Base-by-base conservation (phyloP, 1,284 basidiomycete genomes). In the Kwoniella shivajii region DNA sequence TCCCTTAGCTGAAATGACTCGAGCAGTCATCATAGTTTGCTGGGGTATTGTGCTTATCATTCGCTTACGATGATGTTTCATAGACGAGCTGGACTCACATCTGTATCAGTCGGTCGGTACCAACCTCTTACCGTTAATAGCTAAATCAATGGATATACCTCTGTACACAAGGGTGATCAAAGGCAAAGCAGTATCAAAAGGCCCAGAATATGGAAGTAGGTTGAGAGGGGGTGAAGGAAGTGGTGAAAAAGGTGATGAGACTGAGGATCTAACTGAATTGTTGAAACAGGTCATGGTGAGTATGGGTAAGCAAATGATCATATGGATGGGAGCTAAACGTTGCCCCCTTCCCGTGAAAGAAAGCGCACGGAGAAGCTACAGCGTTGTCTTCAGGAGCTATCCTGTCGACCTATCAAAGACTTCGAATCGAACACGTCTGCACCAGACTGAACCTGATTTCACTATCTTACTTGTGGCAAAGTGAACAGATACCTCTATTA, bases 71-170 rank as follows among this genome's bases (percentile, higher is more conserved):
- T 27, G 18, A 13, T 18, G 63, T 50, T 36, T 57, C 46, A 55
- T 76, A 96, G 96, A 98, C 81, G 96, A 99, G 81, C 85, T 98
- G 68, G 95, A 99, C 78, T 98, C 95, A 42, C 99, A 95, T 80
- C 84, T 99, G 78, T 99, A 97, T 76, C 96, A 99, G 76, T 97
- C 95, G 6, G 94, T 99, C 34, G 96, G 94, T 0, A 95, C 98
- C 72, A 90, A 93, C 63, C 90, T 92, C 5, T 88, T 99, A 46
- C 86, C 92, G 51, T 82, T 90, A 48, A 87, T 99, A 53, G 92
- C 92, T 9, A 79, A 84, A 51, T 91, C 95, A 1, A 82, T 99
- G 64, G 86, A 85, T 6, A 84, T 97, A 1, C 96, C 96, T 3
- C 83, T 98, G 18, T 92, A 89, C 79, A 84, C 90, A 24, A 82